A percentile compares a stretch with the other conserved stretches of the same genome.
Conservation (phyloP, 1,284 basidiomycete genomes). For the Grifola frondosa region DNA sequence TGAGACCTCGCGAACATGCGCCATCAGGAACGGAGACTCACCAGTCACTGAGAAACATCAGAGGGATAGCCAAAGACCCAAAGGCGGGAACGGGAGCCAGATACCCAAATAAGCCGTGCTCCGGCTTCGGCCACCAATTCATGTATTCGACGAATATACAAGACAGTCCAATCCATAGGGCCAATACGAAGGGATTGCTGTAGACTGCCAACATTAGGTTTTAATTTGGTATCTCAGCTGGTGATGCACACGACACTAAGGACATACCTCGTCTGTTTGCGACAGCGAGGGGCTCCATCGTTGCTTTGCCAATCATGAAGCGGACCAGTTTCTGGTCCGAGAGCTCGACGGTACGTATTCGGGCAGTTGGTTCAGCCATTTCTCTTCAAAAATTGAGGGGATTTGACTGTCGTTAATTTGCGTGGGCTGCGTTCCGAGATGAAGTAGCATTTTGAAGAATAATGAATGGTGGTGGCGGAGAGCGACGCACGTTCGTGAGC, state of each 20-base stretch:
- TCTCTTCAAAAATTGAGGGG: background rate
- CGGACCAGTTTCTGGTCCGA: conserved; percentile 58
- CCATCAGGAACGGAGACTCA: conserved; percentile 31
- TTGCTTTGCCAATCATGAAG: conserved; percentile 67
- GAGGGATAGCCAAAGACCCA: conserved; percentile 58
- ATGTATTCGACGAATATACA: conserved; percentile 56
- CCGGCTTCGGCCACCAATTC: conserved; percentile 61
- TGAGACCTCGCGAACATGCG: background rate
- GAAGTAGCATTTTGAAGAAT: background rate
- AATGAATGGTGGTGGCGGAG: conserved; percentile 1
- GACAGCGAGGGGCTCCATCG: conserved; percentile 68
- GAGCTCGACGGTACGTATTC: conserved; percentile 53
- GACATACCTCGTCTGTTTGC: conserved; percentile 65
- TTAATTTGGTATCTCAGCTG: no score
- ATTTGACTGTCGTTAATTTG: background rate
- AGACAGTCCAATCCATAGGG: conserved; percentile 60
- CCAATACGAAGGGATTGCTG: conserved; percentile 56
- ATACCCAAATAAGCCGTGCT: conserved; percentile 47
- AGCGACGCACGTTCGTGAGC: conserved; percentile 14
- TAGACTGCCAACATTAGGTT: conserved; percentile 52
- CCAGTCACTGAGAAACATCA: conserved; percentile 75
- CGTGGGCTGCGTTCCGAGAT: background rate
- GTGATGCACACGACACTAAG: background rate
- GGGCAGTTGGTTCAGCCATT: conserved; percentile 36
- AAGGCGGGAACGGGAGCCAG: conserved; percentile 65